Base-by-base conservation (phyloP, 352 stramenopile genomes). In the Elongisporangium undulatum region DNA sequence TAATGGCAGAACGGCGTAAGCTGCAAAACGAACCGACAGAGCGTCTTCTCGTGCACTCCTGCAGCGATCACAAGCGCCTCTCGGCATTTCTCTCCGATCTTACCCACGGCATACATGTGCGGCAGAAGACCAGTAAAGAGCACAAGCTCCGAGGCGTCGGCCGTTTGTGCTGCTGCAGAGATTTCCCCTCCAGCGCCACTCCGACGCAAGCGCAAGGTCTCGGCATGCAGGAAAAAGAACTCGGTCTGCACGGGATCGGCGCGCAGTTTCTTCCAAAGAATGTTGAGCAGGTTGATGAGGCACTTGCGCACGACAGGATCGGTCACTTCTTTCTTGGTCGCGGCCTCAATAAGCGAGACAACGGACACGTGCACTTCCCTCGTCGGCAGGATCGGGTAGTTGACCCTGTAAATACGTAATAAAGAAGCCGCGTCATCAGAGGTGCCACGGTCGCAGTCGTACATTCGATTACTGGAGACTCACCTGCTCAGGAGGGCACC, bases 1-100 rank as follows among this genome's bases (percentile, higher is more conserved):
- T 95, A 94, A 66, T 94, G 84, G 55, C 86, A 95, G 59, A 95
- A 95, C 4, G 86, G 86, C 23, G 86, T 94, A 56, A 95, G 78
- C 59, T 86, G 77, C 49, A 95, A 61, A n/a, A 95, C 77, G 55
- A 95, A 95, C 15, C 82, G 84, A 53, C 75, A 89, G 9, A 95
- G 68, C 13, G 82, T 73, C 21, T 85, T 79, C 53, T 94, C 86
- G 9, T 92, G 85, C 53, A 94, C 64, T 2, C 78, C 77, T 0
- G 86, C 82, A 0, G 86, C 84, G 64, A 95, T 94, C 16, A 91
- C 82, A 10, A 95, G 69, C 21, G 83, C 83, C 59, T 95, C 86
- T 6, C 86, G 81, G 52, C 86, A 94, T 63, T 92, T 93, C 49
- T 94, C 82, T 4, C 84, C 86, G 12, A 88, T 75, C 60, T 91